These are phyloP conservation scores for Leccinum variabile DNA, from an alignment of 1,284 basidiomycete species.

Conservation along the genomic window DNA sequence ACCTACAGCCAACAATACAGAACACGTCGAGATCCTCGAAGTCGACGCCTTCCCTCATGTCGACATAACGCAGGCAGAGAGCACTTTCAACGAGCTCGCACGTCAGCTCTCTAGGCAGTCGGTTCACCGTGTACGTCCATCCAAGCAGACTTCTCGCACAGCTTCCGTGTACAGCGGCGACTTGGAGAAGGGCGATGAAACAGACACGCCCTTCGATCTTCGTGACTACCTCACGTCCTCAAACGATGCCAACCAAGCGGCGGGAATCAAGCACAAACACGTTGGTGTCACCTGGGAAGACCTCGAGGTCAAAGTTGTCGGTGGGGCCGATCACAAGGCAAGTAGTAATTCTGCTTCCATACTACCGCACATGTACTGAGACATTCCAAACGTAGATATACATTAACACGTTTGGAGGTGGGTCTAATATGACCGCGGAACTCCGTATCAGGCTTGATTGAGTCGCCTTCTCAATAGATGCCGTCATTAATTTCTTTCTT, in stretches of 20 bases:
- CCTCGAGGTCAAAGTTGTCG: conserved; percentile 69
- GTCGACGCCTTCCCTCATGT: conserved; percentile 31
- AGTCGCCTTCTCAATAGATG: conserved; percentile 45
- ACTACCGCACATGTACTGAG: conserved; percentile 4
- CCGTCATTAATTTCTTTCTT: conserved; percentile 57
- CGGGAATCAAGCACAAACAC: conserved; percentile 81
- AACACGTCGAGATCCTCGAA: conserved; percentile 27
- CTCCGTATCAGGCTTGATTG: background rate
- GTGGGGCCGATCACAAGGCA: conserved; percentile 62
- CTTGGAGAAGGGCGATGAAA: conserved; percentile 46
- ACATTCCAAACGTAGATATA: conserved; percentile 49
- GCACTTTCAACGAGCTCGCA: conserved; percentile 54
- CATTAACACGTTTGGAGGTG: conserved; percentile 63
- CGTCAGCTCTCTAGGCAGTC: conserved; percentile 36
- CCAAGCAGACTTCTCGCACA: conserved; percentile 24
- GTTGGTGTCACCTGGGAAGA: conserved; percentile 82
- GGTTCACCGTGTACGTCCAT: conserved; percentile 20
- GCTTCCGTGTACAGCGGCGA: conserved; percentile 36
- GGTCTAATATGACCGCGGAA: conserved; percentile 20
- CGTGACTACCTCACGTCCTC: conserved; percentile 73
- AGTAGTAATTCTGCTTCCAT: conserved; percentile 18
- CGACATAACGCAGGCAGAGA: conserved; percentile 48
- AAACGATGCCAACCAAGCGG: conserved; percentile 63
- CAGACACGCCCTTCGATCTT: conserved; percentile 59
- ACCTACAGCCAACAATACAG: background rate